Percentiles rank a stretch among this genome's conserved stretches.
Evolutionary conservation across 192 early-diverging fungal species (phyloP).

Genomic region (Geranomyces variabilis): DNA sequence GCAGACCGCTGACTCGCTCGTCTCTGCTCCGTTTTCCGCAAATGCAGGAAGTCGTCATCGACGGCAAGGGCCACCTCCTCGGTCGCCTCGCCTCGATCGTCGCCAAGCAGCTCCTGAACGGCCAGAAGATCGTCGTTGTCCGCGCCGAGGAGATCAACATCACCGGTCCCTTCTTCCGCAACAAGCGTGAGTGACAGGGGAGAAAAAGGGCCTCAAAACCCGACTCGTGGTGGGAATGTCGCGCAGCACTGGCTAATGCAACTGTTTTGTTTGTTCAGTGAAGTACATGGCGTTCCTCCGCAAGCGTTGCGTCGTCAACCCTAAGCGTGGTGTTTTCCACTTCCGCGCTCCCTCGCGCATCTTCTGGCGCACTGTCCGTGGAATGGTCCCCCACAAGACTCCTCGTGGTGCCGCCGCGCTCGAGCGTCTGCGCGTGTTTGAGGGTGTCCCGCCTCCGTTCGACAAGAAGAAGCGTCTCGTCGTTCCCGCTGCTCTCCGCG

Average conservation of each 20-base stretch:
- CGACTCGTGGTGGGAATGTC: not conserved
- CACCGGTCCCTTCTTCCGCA: slow-evolving; percentile 97
- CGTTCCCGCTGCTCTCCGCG: slow-evolving; percentile 94
- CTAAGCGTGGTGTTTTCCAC: slow-evolving; percentile 95
- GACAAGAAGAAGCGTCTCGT: slow-evolving; percentile 98
- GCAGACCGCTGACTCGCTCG: not conserved
- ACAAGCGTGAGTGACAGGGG: slow-evolving; percentile 82
- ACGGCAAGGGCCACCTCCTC: slow-evolving; percentile 98
- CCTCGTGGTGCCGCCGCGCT: slow-evolving; percentile 96
- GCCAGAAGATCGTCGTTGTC: slow-evolving; percentile 96
- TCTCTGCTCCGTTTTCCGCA: not conserved
- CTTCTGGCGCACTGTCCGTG: slow-evolving; percentile 96
- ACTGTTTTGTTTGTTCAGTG: slow-evolving; percentile 52
- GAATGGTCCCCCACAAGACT: slow-evolving; percentile 99
- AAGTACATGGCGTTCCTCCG: slow-evolving; percentile 94
- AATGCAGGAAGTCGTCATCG: slow-evolving; percentile 91
- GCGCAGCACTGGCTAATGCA: slow-evolving; percentile 4
- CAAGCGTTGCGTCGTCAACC: slow-evolving; percentile 98
- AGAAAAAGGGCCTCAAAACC: not conserved
- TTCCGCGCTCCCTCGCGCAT: slow-evolving; percentile 97
- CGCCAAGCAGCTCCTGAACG: slow-evolving; percentile 97
- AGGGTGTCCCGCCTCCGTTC: slow-evolving; percentile 97
- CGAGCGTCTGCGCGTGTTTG: slow-evolving; percentile 98
- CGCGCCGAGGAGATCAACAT: slow-evolving; percentile 99
- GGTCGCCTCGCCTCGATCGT: slow-evolving; percentile 97